A percentile compares a stretch with the other conserved stretches of the same genome.
phyloP scores from a whole-genome alignment of 1,284 basidiomycete species.

The Volvariella surrecta region DNA sequence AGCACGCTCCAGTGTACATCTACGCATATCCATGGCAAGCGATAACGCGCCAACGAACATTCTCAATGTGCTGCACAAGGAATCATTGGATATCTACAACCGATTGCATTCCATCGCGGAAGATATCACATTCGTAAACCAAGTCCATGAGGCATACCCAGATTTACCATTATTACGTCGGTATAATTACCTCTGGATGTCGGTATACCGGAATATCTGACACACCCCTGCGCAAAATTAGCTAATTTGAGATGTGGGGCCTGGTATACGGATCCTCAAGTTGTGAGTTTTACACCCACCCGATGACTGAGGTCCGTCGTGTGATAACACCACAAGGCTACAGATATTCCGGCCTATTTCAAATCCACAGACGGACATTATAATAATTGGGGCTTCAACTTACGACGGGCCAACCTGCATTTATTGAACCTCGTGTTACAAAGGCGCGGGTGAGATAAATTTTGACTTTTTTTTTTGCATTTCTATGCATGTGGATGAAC shows the following conservation, averaged over 20 bases:
- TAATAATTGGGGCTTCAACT: conserved; percentile 81
- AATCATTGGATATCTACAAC: conserved; percentile 75
- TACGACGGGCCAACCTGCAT: conserved; percentile 82
- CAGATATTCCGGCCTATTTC: conserved; percentile 69
- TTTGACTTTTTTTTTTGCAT: background rate
- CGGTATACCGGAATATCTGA: background rate
- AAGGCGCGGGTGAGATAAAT: conserved; percentile 47
- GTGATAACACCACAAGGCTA: conserved; percentile 20
- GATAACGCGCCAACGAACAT: background rate
- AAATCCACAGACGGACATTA: conserved; percentile 97
- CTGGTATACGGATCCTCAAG: conserved; percentile 81
- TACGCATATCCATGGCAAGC: no score
- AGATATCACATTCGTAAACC: conserved; percentile 64
- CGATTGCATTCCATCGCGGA: conserved; percentile 79
- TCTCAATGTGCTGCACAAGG: conserved; percentile 36
- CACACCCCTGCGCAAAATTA: conserved; percentile 18
- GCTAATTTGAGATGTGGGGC: conserved; percentile 92
- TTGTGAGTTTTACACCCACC: conserved; percentile 30
- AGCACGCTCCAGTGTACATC: no score
- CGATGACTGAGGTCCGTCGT: background rate
- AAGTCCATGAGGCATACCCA: conserved; percentile 49
- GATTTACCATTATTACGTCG: conserved; percentile 58
- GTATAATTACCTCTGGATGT: conserved; percentile 13
- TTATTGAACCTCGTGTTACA: conserved; percentile 54
- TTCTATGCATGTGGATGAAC: background rate